phyloP scores from a whole-genome alignment of 306 rosid genomes.

The Castanospermum australe region DNA sequence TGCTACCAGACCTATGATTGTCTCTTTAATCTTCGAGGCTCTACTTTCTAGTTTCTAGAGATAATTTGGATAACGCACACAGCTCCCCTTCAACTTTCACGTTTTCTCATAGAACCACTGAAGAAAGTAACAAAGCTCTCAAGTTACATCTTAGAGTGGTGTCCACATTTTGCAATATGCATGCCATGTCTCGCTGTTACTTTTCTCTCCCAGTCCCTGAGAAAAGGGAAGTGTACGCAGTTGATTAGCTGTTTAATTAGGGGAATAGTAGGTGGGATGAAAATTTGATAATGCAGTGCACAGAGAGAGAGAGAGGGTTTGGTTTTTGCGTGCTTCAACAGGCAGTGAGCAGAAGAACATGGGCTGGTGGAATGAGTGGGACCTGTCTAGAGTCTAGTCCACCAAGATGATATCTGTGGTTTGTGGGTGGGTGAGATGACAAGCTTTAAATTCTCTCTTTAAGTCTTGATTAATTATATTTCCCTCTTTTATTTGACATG shows the following conservation, averaged over 20 bases:
- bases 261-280: constrained; percentile 23
- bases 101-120: background rate
- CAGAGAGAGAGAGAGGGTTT: background rate
- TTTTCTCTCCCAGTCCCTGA: background rate
- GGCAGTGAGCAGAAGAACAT: constrained; percentile 8
- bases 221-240: constrained; percentile 3
- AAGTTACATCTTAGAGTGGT: background rate
- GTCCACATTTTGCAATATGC: constrained; percentile 21
- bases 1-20: background rate
- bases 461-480: background rate
- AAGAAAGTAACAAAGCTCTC: constrained; percentile 12
- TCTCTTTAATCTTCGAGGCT: constrained; percentile 6
- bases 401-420: background rate
- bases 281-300: constrained; percentile 24
- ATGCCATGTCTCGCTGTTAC: constrained; percentile 17
- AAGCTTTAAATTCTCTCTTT: constrained; percentile 10
- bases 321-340: background rate
- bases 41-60: constrained; percentile 5
- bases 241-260: constrained; percentile 6
- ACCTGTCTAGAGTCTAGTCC: constrained; percentile 5
- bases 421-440: background rate
- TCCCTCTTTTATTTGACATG: background rate
- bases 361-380: constrained; percentile 9
- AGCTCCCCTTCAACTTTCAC: background rate
- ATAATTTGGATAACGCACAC: background rate